Conservation (phyloP, 2,329 filamentous ascomycete species). For the Albifimbria verrucaria region DNA sequence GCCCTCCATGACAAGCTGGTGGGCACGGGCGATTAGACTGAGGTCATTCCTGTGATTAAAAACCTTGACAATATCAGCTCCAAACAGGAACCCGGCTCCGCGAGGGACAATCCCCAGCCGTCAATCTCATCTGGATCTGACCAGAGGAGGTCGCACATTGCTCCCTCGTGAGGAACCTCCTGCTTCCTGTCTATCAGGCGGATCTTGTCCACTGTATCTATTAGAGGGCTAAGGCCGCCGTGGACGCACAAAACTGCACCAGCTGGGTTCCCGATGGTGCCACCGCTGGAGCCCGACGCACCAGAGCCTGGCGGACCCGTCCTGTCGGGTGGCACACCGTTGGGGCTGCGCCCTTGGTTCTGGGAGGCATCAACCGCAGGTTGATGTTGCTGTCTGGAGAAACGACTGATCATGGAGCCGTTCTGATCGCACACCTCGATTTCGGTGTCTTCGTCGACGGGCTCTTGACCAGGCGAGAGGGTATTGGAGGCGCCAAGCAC, state of each 20-base stretch:
- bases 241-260: constrained; percentile 94
- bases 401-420: constrained; percentile 73
- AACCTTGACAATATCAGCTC: constrained; percentile 88
- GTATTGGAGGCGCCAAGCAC: constrained; percentile 80
- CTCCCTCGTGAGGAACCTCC: constrained; percentile 96
- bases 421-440: constrained; percentile 89
- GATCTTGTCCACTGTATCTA: constrained; percentile 95
- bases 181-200: constrained; percentile 92
- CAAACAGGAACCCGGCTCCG: constrained; percentile 93
- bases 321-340: constrained; percentile 22
- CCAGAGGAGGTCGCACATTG: constrained; percentile 98
- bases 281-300: constrained; percentile 66
- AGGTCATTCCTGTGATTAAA: constrained; percentile 96
- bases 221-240: constrained; percentile 84
- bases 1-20: constrained; percentile 98
- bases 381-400: constrained; percentile 48
- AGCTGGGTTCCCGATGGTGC: constrained; percentile 62
- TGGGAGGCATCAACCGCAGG: constrained; percentile 16
- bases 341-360: constrained; percentile 22
- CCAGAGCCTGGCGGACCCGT: constrained; percentile 77
- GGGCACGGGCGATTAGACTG: constrained; percentile 85
- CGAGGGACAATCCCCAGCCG: constrained; percentile 91
- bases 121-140: constrained; percentile 98
- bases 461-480: constrained; percentile 48
- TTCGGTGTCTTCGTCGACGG: constrained; percentile 71